Evolutionary conservation across 2,329 filamentous ascomycete genomes (phyloP).

Genomic region (Helotiales sp.): DNA sequence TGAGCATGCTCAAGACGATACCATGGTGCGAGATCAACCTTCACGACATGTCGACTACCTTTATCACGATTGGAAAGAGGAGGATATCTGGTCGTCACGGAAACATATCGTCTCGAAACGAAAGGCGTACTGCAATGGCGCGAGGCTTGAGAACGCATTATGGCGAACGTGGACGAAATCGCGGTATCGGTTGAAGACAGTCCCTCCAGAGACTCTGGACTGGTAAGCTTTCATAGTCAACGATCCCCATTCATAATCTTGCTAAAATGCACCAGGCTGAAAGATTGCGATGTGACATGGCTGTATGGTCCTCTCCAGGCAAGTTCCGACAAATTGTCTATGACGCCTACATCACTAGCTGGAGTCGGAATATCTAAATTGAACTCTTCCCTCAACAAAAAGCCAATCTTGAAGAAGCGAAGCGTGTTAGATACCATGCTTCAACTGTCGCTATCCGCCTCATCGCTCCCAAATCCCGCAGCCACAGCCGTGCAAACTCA

Average conservation of each 20-base stretch:
- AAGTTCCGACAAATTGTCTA: conserved; percentile 60
- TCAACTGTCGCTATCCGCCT: conserved; percentile 84
- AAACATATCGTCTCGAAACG: conserved; percentile 85
- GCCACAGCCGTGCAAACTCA: conserved; percentile 62
- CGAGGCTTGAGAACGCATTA: conserved; percentile 89
- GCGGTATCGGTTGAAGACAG: conserved; percentile 83
- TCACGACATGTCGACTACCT: conserved; percentile 92
- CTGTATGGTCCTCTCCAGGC: conserved; percentile 91
- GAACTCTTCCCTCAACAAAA: conserved; percentile 64
- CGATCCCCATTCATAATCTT: too few species aligned
- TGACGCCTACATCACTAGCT: conserved; percentile 50
- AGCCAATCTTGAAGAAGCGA: conserved; percentile 90
- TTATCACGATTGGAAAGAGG: conserved; percentile 92
- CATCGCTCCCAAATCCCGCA: too few species aligned
- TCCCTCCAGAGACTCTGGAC: conserved; percentile 90
- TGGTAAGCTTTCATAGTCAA: conserved; percentile 65
- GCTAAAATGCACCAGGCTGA: conserved; percentile 69
- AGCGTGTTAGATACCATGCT: conserved; percentile 96
- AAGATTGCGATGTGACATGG: conserved; percentile 98
- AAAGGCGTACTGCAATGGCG: conserved; percentile 79
- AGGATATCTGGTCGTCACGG: conserved; percentile 98
- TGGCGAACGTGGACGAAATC: conserved; percentile 97
- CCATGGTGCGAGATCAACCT: conserved; percentile 59
- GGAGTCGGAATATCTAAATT: conserved; percentile 62
- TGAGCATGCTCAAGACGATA: conserved; percentile 56